phyloP scores from a whole-genome alignment of 495 filamentous ascomycete genomes.

The Tuber brumale region DNA sequence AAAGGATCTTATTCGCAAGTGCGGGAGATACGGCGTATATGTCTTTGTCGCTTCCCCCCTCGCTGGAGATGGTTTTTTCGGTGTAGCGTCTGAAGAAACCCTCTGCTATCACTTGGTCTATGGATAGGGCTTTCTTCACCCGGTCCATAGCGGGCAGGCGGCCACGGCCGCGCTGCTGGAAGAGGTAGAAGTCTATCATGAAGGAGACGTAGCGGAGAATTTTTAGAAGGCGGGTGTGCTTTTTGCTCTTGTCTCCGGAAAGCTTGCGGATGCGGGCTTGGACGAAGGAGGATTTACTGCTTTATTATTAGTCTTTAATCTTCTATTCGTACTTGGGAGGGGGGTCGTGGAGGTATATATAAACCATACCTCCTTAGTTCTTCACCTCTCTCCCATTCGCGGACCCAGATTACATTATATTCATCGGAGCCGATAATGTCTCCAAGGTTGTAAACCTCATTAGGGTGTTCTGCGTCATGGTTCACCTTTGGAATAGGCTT shows the following conservation, averaged over 20 bases:
- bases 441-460: slow-evolving; percentile 72
- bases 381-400: slow-evolving; percentile 36
- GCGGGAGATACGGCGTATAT: slow-evolving; percentile 33
- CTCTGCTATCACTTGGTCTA: slow-evolving; percentile 25
- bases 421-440: slow-evolving; percentile 59
- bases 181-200: slow-evolving; percentile 56
- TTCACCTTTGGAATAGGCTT: slow-evolving; percentile 78
- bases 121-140: slow-evolving; percentile 29
- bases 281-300: slow-evolving; percentile 9
- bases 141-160: slow-evolving; percentile 14
- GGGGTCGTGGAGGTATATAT: slow-evolving; percentile 43
- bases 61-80: slow-evolving; percentile 22
- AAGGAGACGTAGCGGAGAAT: slow-evolving; percentile 60
- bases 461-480: slow-evolving; percentile 60
- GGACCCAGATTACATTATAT: slow-evolving; percentile 40
- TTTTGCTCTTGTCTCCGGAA: background rate
- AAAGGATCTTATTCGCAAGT: slow-evolving; percentile 37
- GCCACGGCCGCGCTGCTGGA: slow-evolving; percentile 22
- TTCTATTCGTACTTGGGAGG: background rate
- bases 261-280: slow-evolving; percentile 1
- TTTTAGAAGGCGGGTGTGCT: slow-evolving; percentile 45
- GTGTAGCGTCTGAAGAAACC: slow-evolving; percentile 27
- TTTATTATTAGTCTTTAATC: background rate
- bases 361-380: slow-evolving; percentile 42
- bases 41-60: slow-evolving; percentile 22